These are phyloP conservation scores for Debaryomyces prosopidis DNA, from an alignment of 805 yeast species.

Conservation along the genomic window DNA sequence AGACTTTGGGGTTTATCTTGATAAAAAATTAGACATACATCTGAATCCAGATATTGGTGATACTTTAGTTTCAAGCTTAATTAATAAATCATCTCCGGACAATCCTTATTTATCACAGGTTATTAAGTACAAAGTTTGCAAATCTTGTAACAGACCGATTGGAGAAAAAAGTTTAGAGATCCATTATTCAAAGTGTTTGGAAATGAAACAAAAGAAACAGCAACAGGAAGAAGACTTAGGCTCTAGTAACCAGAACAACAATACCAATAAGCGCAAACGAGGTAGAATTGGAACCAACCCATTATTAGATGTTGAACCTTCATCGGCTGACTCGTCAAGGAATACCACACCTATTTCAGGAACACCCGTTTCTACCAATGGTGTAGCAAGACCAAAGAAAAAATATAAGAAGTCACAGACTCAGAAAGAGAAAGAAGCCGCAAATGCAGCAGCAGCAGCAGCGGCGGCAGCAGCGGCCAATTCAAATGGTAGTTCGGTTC, in stretches of 20 bases:
- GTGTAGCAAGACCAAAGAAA: conserved; percentile 34
- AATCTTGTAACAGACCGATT: conserved; percentile 40
- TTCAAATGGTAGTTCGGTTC: conserved; percentile 8
- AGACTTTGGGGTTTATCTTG: conserved; percentile 44
- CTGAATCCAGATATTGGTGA: conserved; percentile 19
- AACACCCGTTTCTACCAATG: conserved; percentile 22
- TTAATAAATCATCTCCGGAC: conserved; percentile 23
- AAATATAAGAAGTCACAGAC: conserved; percentile 45
- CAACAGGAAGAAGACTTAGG: conserved; percentile 15
- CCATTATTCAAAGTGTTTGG: conserved; percentile 38
- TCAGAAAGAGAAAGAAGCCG: conserved; percentile 47
- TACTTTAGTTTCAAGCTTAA: conserved; percentile 18
- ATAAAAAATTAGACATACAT: conserved; percentile 33
- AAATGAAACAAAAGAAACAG: conserved; percentile 36
- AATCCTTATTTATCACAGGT: conserved; percentile 32
- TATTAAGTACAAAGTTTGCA: conserved; percentile 39
- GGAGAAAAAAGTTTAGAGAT: conserved; percentile 33
- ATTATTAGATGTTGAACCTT: conserved; percentile 32
- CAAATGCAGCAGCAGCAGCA: conserved; percentile 47
- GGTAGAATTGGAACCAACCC: conserved; percentile 22
- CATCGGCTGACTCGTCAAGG: conserved; percentile 42
- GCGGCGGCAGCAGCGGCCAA: conserved; percentile 30
- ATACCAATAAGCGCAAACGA: conserved; percentile 25
- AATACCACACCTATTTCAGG: conserved; percentile 38
- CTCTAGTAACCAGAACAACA: conserved; percentile 5